These are phyloP conservation scores for Candida vartiovaarae DNA, from an alignment of 805 yeast species.

Conservation along the genomic window DNA sequence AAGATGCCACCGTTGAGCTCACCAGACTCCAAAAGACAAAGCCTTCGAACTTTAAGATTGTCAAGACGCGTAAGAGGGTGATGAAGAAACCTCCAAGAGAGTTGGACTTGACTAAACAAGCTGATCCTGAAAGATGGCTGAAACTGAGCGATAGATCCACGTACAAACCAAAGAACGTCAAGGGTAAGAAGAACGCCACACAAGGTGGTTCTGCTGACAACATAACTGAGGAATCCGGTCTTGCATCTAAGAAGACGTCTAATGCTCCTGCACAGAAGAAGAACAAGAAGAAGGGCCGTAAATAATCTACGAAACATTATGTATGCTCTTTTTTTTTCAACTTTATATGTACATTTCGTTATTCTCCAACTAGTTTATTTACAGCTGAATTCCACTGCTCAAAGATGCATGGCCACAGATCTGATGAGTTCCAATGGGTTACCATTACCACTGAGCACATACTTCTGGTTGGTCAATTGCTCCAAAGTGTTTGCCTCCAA, in stretches of 20 bases:
- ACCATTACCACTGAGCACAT: slow-evolving; percentile 56
- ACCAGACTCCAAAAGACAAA: slow-evolving; percentile 9
- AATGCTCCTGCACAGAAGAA: slow-evolving; percentile 9
- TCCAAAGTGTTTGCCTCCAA: slow-evolving; percentile 26
- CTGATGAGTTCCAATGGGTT: slow-evolving; percentile 36
- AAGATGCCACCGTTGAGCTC: slow-evolving; percentile 12
- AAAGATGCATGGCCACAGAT: slow-evolving; percentile 20
- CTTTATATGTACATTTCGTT: not conserved
- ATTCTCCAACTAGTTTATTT: not conserved
- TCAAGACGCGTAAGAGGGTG: slow-evolving; percentile 27
- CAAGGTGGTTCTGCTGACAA: slow-evolving; percentile 56
- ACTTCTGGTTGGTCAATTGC: slow-evolving; percentile 39
- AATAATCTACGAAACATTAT: slow-evolving; percentile 4
- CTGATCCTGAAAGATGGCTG: slow-evolving; percentile 84
- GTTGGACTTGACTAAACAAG: slow-evolving; percentile 32
- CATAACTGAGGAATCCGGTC: slow-evolving; percentile 32
- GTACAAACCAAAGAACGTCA: slow-evolving; percentile 64
- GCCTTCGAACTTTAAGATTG: slow-evolving; percentile 9
- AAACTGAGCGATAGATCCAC: slow-evolving; percentile 81
- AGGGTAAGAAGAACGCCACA: slow-evolving; percentile 33
- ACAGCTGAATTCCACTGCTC: not conserved
- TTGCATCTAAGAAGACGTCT: slow-evolving; percentile 3
- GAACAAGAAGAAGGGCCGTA: slow-evolving; percentile 22
- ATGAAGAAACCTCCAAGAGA: slow-evolving; percentile 31
- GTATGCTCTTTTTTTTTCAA: no score